A percentile compares a stretch with the other conserved stretches of the same genome.
phyloP scores from a whole-genome alignment of 345 rosid species.

The Dimocarpus longan region DNA sequence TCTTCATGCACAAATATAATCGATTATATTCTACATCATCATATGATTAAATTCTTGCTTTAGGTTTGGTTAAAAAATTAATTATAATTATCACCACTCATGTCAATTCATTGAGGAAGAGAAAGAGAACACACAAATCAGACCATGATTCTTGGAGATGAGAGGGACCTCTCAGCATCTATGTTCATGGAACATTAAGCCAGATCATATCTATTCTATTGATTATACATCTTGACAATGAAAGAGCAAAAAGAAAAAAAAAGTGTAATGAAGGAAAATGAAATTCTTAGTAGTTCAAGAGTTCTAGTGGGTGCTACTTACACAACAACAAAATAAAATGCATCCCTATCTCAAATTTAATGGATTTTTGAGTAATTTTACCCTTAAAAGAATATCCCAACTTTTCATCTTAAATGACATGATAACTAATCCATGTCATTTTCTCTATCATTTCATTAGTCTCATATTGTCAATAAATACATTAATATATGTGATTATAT shows the following conservation, averaged over 20 bases:
- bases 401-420: too few species aligned
- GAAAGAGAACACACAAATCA: neutral
- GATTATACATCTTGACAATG: neutral
- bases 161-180: neutral
- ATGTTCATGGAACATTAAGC: neutral
- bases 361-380: too few species aligned
- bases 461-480: too few species aligned
- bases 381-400: too few species aligned
- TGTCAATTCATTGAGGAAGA: neutral
- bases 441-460: too few species aligned
- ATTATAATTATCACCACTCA: neutral
- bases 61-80: neutral
- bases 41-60: neutral
- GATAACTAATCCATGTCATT: too few species aligned
- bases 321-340: too few species aligned
- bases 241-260: neutral
- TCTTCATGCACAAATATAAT: conserved; percentile 11
- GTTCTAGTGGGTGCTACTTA: too few species aligned
- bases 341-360: too few species aligned
- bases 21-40: neutral
- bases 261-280: too few species aligned
- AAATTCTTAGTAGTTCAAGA: too few species aligned
- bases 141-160: neutral
- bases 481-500: too few species aligned
- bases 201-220: neutral